Conservation (phyloP, 768 basidiomycete species). For the Tubosaeta sp. region DNA sequence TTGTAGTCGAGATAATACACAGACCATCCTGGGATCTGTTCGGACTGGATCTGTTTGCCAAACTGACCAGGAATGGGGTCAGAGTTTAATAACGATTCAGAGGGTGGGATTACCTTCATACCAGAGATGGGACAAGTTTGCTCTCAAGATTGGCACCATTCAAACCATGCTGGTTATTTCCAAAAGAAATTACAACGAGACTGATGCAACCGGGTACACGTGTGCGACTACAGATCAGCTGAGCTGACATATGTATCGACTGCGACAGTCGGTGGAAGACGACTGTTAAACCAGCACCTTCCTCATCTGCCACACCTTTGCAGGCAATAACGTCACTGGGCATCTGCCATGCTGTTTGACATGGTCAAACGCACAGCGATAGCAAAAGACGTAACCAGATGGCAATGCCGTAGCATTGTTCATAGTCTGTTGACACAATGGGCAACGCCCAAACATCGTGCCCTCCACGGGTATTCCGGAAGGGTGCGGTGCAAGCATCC, state of each 20-base stretch:
- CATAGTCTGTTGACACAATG: conserved; percentile 67
- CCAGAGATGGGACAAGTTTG: conserved; percentile 12
- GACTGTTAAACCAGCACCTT: conserved; percentile 69
- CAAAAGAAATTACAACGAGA: conserved; percentile 12
- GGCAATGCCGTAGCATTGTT: conserved; percentile 88
- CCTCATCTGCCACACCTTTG: conserved; percentile 76
- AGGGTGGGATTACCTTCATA: conserved; percentile 28
- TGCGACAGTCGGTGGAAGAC: conserved; percentile 1
- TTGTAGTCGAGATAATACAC: conserved; percentile 97
- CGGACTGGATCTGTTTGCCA: conserved; percentile 94
- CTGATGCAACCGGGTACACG: conserved; percentile 16
- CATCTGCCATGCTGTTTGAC: conserved; percentile 75
- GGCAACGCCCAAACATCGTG: conserved; percentile 75
- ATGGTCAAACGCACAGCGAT: conserved; percentile 82
- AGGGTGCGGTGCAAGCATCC: conserved; percentile 70
- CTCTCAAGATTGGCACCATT: conserved; percentile 10
- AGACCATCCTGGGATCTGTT: conserved; percentile 97
- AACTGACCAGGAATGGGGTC: conserved; percentile 56
- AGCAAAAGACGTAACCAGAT: conserved; percentile 94
- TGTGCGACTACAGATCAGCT: conserved; percentile 9
- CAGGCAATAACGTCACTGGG: conserved; percentile 80
- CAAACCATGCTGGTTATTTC: conserved; percentile 26
- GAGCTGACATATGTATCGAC: neutral
- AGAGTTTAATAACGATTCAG: neutral
- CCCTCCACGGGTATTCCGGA: conserved; percentile 61